Conservation (phyloP, 768 basidiomycete genomes). For the Tulasnella sp. region DNA sequence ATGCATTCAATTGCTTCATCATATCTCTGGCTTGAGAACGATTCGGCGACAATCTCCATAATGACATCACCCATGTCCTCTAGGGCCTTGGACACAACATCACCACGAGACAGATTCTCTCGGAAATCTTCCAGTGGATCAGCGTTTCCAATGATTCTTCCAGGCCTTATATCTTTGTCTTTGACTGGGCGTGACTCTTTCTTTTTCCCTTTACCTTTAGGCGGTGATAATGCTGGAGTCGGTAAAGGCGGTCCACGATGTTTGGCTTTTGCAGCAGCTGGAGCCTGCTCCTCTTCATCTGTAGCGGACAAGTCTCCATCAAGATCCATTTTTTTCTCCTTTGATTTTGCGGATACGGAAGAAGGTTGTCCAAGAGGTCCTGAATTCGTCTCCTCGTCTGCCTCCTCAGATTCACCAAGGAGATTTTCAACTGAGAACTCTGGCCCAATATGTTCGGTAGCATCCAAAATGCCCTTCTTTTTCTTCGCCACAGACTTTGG, state of each 20-base stretch:
- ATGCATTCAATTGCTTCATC: conserved; percentile 65
- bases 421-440: conserved; percentile 12
- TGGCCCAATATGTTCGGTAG: conserved; percentile 9
- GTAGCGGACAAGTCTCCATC: conserved; percentile 17
- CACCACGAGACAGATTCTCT: conserved; percentile 51
- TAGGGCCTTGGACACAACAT: conserved; percentile 74
- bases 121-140: conserved; percentile 67
- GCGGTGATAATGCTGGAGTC: conserved; percentile 26
- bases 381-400: conserved; percentile 23
- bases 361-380: no score
- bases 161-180: conserved; percentile 28
- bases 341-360: no score
- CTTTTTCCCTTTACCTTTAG: neutral
- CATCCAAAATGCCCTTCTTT: conserved; percentile 16
- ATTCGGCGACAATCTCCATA: conserved; percentile 50
- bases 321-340: conserved; percentile 35
- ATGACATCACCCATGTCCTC: conserved; percentile 65
- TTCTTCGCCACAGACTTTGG: conserved; percentile 18
- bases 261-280: conserved; percentile 4
- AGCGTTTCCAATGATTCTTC: conserved; percentile 62
- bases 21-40: conserved; percentile 55
- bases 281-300: conserved; percentile 15
- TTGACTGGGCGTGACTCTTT: neutral
- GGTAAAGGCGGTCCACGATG: conserved; percentile 3
- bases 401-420: neutral